These are phyloP conservation scores for Arabidopsis lyrata DNA, from an alignment of 441 rosid species.

Conservation along the genomic window DNA sequence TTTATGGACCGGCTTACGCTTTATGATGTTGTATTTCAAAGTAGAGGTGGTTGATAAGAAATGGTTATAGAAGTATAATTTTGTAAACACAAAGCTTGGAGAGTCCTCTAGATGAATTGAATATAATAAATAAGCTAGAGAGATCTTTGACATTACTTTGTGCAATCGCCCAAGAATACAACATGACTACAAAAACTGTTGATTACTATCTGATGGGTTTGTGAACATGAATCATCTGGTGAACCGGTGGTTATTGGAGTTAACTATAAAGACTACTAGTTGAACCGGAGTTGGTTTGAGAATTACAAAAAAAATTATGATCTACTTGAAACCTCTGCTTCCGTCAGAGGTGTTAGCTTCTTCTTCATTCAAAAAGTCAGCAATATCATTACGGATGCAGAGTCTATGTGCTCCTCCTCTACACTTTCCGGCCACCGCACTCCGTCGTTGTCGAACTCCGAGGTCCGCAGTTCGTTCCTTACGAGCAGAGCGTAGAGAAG, in stretches of 20 bases:
- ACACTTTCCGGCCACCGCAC: conserved; percentile 40
- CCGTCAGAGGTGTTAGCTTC: conserved; percentile 1
- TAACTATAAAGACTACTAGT: neutral
- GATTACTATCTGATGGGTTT: neutral
- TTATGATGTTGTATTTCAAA: no score
- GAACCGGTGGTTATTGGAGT: neutral
- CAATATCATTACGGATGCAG: conserved; percentile 34
- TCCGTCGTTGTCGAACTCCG: neutral
- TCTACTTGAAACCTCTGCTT: conserved; percentile 19
- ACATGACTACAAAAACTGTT: neutral
- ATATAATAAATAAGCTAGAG: neutral
- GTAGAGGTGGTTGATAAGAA: no score
- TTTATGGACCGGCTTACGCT: no score
- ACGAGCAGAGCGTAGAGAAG: conserved; percentile 39
- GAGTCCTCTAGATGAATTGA: neutral
- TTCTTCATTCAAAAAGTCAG: conserved; percentile 15
- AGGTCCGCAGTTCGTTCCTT: neutral
- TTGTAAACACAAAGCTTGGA: neutral
- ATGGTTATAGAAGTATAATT: neutral
- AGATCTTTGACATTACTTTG: no score
- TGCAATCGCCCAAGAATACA: no score
- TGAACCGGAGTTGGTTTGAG: neutral
- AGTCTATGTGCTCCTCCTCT: conserved; percentile 36
- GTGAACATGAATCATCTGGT: neutral
- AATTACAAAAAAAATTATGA: neutral